Evolutionary conservation across 2,329 filamentous ascomycete species (phyloP).

Genomic region (Phialophora expanda): DNA sequence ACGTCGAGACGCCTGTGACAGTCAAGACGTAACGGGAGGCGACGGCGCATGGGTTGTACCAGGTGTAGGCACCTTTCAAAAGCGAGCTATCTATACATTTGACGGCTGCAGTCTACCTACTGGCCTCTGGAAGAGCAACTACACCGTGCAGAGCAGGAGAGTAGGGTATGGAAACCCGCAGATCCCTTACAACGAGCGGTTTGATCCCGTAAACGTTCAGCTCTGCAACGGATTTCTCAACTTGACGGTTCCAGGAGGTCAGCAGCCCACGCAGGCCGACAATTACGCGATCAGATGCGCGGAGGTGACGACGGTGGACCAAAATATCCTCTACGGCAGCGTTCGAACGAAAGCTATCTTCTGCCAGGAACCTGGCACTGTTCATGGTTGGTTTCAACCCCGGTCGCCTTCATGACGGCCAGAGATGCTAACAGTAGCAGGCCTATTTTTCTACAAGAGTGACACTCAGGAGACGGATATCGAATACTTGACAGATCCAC

Average conservation of each 20-base stretch:
- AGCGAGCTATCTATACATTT: slow-evolving; percentile 35
- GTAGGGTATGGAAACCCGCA: background rate
- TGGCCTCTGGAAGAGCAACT: slow-evolving; percentile 34
- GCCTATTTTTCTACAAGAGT: slow-evolving; percentile 36
- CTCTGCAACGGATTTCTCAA: slow-evolving; percentile 29
- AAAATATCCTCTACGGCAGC: slow-evolving; percentile 37
- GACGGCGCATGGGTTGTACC: slow-evolving; percentile 30
- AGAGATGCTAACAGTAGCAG: slow-evolving; percentile 20
- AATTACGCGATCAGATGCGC: slow-evolving; percentile 32
- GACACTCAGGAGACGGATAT: slow-evolving; percentile 38
- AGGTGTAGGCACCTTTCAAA: slow-evolving; percentile 31
- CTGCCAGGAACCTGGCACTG: slow-evolving; percentile 36
- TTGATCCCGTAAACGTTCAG: slow-evolving; percentile 34
- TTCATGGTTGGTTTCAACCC: slow-evolving; percentile 31
- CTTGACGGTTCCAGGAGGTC: slow-evolving; percentile 34
- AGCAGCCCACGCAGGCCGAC: slow-evolving; percentile 18
- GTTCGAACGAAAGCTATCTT: slow-evolving; percentile 38
- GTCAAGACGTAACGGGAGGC: slow-evolving; percentile 17
- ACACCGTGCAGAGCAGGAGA: slow-evolving; percentile 23
- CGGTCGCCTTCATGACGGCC: background rate
- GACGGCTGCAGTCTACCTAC: slow-evolving; percentile 25
- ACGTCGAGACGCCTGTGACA: background rate
- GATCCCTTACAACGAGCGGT: slow-evolving; percentile 32
- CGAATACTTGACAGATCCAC: slow-evolving; percentile 38
- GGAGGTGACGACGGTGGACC: slow-evolving; percentile 31